Evolutionary conservation across 1,139 yeast species (phyloP).

Genomic region (Pichia cactophila): DNA sequence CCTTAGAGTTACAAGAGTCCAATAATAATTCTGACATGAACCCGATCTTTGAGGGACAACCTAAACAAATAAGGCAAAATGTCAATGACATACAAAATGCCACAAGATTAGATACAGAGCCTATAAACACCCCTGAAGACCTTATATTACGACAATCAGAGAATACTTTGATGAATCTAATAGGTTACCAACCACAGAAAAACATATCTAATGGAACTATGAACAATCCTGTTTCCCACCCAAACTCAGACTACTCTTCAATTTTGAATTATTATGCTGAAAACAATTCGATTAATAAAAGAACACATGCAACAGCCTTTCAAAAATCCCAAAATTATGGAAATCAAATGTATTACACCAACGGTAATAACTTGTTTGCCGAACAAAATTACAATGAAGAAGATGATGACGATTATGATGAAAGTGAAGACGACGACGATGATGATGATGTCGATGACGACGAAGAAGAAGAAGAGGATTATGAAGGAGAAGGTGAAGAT

Average conservation of each 20-base stretch:
- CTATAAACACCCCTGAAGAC: slow-evolving; percentile 5
- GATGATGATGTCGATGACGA: slow-evolving; percentile 10
- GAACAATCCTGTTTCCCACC: background rate
- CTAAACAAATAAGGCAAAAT: background rate
- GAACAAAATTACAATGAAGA: slow-evolving; percentile 5
- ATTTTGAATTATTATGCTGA: slow-evolving; percentile 10
- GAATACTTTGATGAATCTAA: slow-evolving; percentile 6
- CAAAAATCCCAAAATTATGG: background rate
- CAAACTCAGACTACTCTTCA: slow-evolving; percentile 6
- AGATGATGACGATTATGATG: slow-evolving; percentile 9
- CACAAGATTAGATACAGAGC: background rate
- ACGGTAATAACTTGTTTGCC: background rate
- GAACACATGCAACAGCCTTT: background rate
- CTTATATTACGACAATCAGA: slow-evolving; percentile 5
- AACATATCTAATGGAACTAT: background rate
- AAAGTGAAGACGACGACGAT: slow-evolving; percentile 2
- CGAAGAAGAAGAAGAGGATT: slow-evolving; percentile 11
- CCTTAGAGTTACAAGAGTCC: background rate
- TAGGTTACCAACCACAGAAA: background rate
- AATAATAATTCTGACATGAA: background rate
- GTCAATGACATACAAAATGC: slow-evolving; percentile 1
- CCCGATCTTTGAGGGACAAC: background rate
- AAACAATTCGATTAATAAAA: background rate
- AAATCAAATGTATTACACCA: background rate
- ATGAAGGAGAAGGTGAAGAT: slow-evolving; percentile 7